Percentiles rank a stretch among this genome's conserved stretches.
Conservation (phyloP, 306 rosid genomes). For the Nissolia schottii region DNA sequence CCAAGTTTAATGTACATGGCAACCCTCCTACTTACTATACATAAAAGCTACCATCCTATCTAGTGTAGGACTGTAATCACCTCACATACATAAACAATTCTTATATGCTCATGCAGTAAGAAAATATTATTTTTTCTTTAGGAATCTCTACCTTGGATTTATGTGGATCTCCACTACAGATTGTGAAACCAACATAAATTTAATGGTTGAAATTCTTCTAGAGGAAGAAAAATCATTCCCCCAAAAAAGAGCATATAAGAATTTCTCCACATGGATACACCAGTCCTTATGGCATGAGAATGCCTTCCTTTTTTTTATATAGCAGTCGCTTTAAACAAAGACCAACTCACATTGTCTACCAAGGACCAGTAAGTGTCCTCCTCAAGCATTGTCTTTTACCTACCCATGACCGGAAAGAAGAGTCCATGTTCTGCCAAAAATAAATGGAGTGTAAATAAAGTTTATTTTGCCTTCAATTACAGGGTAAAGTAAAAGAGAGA, state of each 20-base stretch:
- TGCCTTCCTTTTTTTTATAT: conserved; percentile 17
- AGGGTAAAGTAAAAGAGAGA: not conserved
- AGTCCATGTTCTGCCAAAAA: conserved; percentile 51
- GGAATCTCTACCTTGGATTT: not conserved
- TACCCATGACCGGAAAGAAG: conserved; percentile 24
- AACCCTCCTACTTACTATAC: conserved; percentile 38
- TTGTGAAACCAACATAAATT: not conserved
- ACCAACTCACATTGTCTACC: conserved; percentile 43
- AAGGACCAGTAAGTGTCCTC: conserved; percentile 88
- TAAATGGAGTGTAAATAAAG: not conserved
- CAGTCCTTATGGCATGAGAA: conserved; percentile 23
- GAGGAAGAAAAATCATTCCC: not conserved
- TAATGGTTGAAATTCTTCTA: not conserved
- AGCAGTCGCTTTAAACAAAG: conserved; percentile 11
- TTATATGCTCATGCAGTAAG: not conserved
- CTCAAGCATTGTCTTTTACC: conserved; percentile 67
- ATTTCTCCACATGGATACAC: conserved; percentile 26
- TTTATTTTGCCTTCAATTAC: not conserved
- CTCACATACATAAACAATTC: not conserved
- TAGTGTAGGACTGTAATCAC: conserved; percentile 19
- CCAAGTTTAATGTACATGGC: conserved; percentile 44
- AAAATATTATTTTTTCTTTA: not conserved
- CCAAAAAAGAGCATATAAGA: not conserved
- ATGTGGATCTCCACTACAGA: not conserved
- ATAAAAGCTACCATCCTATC: conserved; percentile 37